Conservation (phyloP, 306 rosid genomes). For the Medicago truncatula region MtrunA17r5.0-ANR NC_053042.1:45638501-45639000, state of each 20-base stretch:
- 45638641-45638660: neutral
- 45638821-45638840: neutral
- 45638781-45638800: neutral
- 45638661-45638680: neutral
- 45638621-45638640: constrained; percentile 55
- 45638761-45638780: neutral
- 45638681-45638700: neutral
- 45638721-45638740: neutral
- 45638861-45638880: neutral
- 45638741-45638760: neutral
- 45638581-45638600: neutral
- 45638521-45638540: constrained; percentile 23
- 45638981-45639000: too few species aligned
- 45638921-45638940: neutral
- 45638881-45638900: neutral
- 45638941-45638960: too few species aligned
- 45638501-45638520: constrained; percentile 23
- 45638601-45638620: constrained; percentile 39
- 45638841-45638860: constrained; percentile 19
- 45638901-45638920: neutral
- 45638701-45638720: neutral
- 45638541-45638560: neutral
- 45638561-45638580: constrained; percentile 3
- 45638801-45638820: neutral
- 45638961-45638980: too few species aligned